These are phyloP conservation scores for Erysiphe pulchra DNA, from an alignment of 2,329 filamentous ascomycete species.

Conservation along the genomic window DNA sequence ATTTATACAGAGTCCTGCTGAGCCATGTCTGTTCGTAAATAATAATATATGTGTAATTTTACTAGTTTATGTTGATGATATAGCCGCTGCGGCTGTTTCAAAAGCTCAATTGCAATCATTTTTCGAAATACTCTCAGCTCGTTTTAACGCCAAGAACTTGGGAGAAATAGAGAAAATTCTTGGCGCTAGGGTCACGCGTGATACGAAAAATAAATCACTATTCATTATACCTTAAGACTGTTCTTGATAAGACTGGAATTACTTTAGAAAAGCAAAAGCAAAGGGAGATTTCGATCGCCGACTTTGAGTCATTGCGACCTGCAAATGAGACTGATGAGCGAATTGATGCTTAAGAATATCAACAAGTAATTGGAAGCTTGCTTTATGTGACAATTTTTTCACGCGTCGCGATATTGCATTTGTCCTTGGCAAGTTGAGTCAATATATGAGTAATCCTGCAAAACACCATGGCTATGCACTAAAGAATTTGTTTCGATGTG, in stretches of 20 bases:
- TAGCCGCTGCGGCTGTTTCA: neutral
- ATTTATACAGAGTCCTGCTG: neutral
- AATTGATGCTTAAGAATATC: neutral
- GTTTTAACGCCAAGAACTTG: slow-evolving; percentile 1
- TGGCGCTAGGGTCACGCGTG: neutral
- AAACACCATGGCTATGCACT: neutral
- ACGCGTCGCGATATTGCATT: neutral
- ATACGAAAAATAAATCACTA: too few relatives aligned
- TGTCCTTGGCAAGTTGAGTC: neutral
- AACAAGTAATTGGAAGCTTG: neutral
- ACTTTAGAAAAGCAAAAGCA: neutral
- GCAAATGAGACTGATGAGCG: neutral
- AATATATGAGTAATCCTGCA: neutral
- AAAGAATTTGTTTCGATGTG: neutral
- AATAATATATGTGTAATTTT: neutral
- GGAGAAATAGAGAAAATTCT: slow-evolving; percentile 1
- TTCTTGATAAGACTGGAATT: too few relatives aligned
- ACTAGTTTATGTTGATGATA: neutral
- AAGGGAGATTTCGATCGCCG: neutral
- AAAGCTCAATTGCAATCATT: neutral
- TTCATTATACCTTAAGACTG: too few relatives aligned
- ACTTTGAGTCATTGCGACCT: neutral
- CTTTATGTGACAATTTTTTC: neutral
- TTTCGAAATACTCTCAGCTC: neutral
- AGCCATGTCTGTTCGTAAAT: neutral